These are phyloP conservation scores for Alternaria sp. DNA, from an alignment of 2,329 filamentous ascomycete species.

Conservation along the genomic window DNA sequence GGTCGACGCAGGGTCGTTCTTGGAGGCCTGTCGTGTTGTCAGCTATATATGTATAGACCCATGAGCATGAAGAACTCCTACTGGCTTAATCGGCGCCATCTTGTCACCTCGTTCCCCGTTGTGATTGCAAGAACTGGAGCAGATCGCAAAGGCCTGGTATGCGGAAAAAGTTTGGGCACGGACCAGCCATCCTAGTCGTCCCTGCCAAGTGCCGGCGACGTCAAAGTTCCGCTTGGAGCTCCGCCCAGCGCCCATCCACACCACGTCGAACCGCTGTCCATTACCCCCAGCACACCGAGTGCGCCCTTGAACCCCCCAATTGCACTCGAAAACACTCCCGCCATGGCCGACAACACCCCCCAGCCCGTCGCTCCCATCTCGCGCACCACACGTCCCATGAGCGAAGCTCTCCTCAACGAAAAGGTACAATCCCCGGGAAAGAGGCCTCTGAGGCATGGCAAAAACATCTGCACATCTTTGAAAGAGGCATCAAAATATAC, in stretches of 20 bases:
- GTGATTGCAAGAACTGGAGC: slow-evolving; percentile 2
- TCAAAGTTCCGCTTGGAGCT: slow-evolving; percentile 37
- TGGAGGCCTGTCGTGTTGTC: slow-evolving; percentile 13
- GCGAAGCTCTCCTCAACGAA: slow-evolving; percentile 97
- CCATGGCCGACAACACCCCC: slow-evolving; percentile 66
- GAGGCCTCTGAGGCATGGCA: not conserved
- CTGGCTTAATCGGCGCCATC: slow-evolving; percentile 34
- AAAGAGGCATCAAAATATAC: not conserved
- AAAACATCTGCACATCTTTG: not conserved
- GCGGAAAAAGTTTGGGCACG: slow-evolving; percentile 31
- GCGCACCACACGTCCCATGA: slow-evolving; percentile 79
- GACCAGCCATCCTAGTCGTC: slow-evolving; percentile 17
- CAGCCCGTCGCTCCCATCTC: slow-evolving; percentile 67
- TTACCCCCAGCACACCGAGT: slow-evolving; percentile 22
- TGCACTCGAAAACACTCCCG: slow-evolving; percentile 34
- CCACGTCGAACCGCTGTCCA: slow-evolving; percentile 21
- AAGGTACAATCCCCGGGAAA: slow-evolving; percentile 70
- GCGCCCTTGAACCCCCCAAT: slow-evolving; percentile 34
- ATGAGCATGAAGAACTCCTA: not conserved
- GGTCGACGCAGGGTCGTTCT: slow-evolving; percentile 32
- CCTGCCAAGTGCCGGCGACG: slow-evolving; percentile 33
- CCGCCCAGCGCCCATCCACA: slow-evolving; percentile 30
- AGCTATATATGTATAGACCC: not conserved
- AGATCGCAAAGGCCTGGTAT: slow-evolving; percentile 7
- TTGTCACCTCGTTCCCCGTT: slow-evolving; percentile 11